These are phyloP conservation scores for Laguncularia racemosa DNA, from an alignment of 345 rosid species.

Conservation along the genomic window DNA sequence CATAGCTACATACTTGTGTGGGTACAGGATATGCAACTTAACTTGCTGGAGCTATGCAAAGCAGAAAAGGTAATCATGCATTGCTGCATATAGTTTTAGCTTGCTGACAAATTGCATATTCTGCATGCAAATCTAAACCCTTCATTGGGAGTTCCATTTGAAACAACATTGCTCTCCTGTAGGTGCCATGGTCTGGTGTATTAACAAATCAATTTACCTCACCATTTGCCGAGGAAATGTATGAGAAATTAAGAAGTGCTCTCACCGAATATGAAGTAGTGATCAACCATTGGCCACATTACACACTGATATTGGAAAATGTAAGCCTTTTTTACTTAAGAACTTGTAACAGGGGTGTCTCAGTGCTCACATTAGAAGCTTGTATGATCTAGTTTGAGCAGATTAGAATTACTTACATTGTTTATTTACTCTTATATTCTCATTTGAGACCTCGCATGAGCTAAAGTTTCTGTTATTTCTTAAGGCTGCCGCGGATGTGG, in stretches of 20 bases:
- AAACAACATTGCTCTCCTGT: slow-evolving; percentile 6
- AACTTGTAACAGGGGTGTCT: background rate
- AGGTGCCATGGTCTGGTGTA: slow-evolving; percentile 89
- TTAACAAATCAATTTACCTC: slow-evolving; percentile 80
- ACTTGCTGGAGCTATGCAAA: slow-evolving; percentile 83
- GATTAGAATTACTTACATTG: too few species aligned
- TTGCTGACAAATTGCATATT: background rate
- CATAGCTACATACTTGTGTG: slow-evolving; percentile 78
- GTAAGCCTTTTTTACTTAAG: slow-evolving; percentile 31
- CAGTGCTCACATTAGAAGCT: background rate
- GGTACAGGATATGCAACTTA: slow-evolving; percentile 92
- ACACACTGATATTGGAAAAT: slow-evolving; percentile 74
- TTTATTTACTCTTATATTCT: too few species aligned
- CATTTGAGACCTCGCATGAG: too few species aligned
- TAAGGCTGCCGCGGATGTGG: slow-evolving; percentile 74
- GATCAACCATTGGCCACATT: slow-evolving; percentile 90
- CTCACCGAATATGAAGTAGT: slow-evolving; percentile 80
- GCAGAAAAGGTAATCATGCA: slow-evolving; percentile 64
- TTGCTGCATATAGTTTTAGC: background rate
- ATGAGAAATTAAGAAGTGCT: slow-evolving; percentile 64
- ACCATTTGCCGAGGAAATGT: slow-evolving; percentile 94
- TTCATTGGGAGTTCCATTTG: background rate
- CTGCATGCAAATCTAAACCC: background rate
- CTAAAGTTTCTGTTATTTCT: slow-evolving; percentile 5
- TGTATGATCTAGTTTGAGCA: too few species aligned